Conservation (phyloP, 768 basidiomycete genomes). For the Gyrodon lividus region DNA sequence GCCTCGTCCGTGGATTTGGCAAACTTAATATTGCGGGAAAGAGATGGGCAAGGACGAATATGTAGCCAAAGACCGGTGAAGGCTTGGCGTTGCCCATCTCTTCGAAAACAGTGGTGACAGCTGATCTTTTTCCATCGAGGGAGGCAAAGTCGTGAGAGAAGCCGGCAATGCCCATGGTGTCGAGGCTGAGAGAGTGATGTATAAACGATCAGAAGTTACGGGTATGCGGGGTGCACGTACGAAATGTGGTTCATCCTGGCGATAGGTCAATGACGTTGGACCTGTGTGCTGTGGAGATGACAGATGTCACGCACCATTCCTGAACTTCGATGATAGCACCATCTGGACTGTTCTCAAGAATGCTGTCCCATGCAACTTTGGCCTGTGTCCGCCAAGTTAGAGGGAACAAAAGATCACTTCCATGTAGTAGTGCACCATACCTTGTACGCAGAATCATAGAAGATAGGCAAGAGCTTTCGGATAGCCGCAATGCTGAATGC, state of each 20-base stretch:
- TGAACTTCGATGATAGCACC: slow-evolving; percentile 35
- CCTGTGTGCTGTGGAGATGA: background rate
- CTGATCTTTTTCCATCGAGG: slow-evolving; percentile 45
- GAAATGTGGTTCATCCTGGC: slow-evolving; percentile 30
- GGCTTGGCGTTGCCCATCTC: slow-evolving; percentile 27
- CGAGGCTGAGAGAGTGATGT: slow-evolving; percentile 37
- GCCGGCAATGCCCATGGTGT: slow-evolving; percentile 56
- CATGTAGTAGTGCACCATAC: background rate
- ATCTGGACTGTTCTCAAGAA: slow-evolving; percentile 9
- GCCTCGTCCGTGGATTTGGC: slow-evolving; percentile 34
- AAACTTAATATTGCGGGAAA: slow-evolving; percentile 37
- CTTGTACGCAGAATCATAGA: slow-evolving; percentile 30
- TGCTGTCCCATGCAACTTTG: slow-evolving; percentile 27
- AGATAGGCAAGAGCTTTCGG: slow-evolving; percentile 22
- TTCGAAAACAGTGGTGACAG: slow-evolving; percentile 42
- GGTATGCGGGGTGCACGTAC: background rate
- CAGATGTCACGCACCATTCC: slow-evolving; percentile 16
- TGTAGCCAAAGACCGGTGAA: slow-evolving; percentile 28
- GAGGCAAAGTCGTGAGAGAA: slow-evolving; percentile 56
- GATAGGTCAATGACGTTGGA: background rate
- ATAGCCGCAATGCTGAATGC: slow-evolving; percentile 26
- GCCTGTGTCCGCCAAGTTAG: slow-evolving; percentile 8
- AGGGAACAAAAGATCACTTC: too few species aligned
- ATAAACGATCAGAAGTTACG: background rate
- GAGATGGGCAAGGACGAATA: slow-evolving; percentile 37